Base-by-base conservation (phyloP, 352 stramenopile species). In the Phytophthora litchii region DNA sequence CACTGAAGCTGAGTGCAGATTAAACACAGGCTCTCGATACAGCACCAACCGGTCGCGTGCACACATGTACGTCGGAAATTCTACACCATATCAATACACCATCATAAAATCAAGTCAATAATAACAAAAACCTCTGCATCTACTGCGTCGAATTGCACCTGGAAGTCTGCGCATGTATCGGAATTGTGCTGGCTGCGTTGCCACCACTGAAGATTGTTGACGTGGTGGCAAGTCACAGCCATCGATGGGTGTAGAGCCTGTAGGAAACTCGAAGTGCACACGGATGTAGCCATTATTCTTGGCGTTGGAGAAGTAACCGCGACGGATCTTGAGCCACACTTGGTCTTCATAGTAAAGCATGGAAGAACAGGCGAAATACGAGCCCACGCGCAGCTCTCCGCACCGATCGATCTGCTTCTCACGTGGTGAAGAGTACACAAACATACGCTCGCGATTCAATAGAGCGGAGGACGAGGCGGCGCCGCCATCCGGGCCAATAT, bases 281-380 rank as follows among this genome's bases (percentile, higher is more conserved):
- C 83, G 83, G 21, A 92, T 64, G 65, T 88, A 92, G 11, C 83
- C 83, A 60, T 83, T 88, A 46, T 76, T 72, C 45, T 77, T 74
- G 34, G 78, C 72, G 42, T 86, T 92, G 21, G 83, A 91, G 54
- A 92, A 92, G 44, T 76, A 74, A 25, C 83, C 83, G 36, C 80
- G 83, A 25, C 79, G 83, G 66, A 91, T 89, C 54, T 91, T 86
- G 54, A 92, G 76, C 83, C 83, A 92, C 56, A 80, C 72, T 43
- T 89, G 68, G 55, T 86, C 54, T 3, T 79, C 76, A 35, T 84
- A 84, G 36, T 75, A 83, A 0, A 73, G 53, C 8, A 89, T 44
- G 32, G 67, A 54, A 4, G 75, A 86, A 53, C 79, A 89, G 3
- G 80, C 80, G 43, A 92, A 89, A 56, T 92, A 91, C 37, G 75